These are phyloP conservation scores for Salvia sclarea DNA, from an alignment of 305 asterid genomes.

Conservation along the genomic window DNA sequence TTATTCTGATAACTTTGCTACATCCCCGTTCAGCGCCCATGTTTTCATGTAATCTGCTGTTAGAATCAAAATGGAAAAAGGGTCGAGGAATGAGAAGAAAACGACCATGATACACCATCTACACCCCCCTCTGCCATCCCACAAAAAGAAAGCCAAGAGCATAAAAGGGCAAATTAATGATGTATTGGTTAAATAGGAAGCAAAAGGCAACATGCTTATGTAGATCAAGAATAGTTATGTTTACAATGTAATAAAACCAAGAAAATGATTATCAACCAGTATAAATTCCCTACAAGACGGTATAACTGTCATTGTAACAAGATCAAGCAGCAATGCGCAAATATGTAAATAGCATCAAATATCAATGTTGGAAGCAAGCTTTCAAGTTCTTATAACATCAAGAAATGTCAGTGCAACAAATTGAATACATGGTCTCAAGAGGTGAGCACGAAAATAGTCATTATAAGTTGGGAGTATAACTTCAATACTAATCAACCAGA, in stretches of 20 bases:
- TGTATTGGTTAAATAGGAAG: background rate
- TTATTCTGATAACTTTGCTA: background rate
- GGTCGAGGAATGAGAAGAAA: background rate
- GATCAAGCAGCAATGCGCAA: background rate
- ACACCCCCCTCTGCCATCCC: background rate
- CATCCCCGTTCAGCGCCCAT: background rate
- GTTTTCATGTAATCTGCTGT: background rate
- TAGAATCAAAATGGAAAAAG: background rate
- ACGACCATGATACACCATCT: background rate
- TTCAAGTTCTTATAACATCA: constrained; percentile 8
- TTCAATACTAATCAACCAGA: constrained; percentile 26
- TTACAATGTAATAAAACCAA: background rate
- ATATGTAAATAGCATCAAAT: background rate
- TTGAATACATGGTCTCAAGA: constrained; percentile 24
- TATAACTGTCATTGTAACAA: constrained; percentile 9
- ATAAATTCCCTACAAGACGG: constrained; percentile 3
- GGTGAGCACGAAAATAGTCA: constrained; percentile 4
- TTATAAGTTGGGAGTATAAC: constrained; percentile 13
- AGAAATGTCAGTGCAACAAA: constrained; percentile 13
- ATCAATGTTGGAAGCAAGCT: constrained; percentile 8
- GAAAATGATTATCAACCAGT: background rate
- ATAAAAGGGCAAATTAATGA: background rate
- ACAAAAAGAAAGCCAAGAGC: background rate
- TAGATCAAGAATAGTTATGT: background rate
- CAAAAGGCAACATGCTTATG: background rate